Base-by-base conservation (phyloP, 768 basidiomycete genomes). In the Mrakia hoshinonis region DNA sequence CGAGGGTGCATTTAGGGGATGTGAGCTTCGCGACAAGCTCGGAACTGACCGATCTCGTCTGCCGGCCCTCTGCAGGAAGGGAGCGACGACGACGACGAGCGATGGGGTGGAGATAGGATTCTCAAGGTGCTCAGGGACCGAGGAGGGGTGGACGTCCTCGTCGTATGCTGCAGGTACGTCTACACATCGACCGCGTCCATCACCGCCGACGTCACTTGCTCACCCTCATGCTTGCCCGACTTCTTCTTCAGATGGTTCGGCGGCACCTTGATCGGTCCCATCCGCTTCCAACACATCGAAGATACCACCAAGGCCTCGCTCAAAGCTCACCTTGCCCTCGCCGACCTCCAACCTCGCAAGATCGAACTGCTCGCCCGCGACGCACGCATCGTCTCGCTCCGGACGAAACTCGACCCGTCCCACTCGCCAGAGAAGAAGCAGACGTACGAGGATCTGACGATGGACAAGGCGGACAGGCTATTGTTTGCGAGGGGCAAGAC, bases 31-130 rank as follows among this genome's bases (percentile, higher is more conserved):
- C n/a, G n/a, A n/a, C n/a, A n/a, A 43, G 43, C 51, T 52, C 51
- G 51, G 51, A 52, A 6, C 51, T 9, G 7, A 43, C 43, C 43
- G 43, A 43, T 43, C 43, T 7, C 15, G 7, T 15, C 6, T 22
- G 20, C 22, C 22, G 6, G 51, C 6, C 20, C 29, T 47, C 24
- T 3, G 1, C 24, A 70, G 70, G 70, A 72, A 51, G 88, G 86
- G 1, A 84, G 81, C 74, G 85, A 86, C 55, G 91, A 93, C 75
- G 91, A 91, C 63, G 89, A 87, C 5, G 91, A 92, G 79, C 84
- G 84, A 74, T 88, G 85, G 83, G 89, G 85, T 36, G 87, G 88
- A 34, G 82, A 80, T 20, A 84, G 82, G 72, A 82, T 90, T 36
- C 77, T 89, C 74, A 85, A 83, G 74, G 84, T 85, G 15, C 88